Evolutionary conservation across 257 asterid species (phyloP).

Genomic region (Solanum rostratum): DNA sequence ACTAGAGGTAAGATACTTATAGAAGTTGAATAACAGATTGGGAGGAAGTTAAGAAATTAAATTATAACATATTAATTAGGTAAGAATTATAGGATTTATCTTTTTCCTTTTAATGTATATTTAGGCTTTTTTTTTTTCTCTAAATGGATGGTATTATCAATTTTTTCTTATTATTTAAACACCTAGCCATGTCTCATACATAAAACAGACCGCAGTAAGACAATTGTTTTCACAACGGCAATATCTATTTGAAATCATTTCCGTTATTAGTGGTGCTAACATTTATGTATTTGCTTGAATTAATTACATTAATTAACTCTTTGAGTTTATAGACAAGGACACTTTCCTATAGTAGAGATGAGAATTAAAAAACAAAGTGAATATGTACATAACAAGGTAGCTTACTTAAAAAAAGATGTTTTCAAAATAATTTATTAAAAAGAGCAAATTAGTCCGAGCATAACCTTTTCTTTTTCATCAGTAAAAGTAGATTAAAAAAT

Average conservation of each 20-base stretch:
- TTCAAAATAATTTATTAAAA: not conserved
- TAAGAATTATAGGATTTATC: no score
- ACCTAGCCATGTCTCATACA: no score
- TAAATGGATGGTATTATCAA: no score
- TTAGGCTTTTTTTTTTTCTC: no score
- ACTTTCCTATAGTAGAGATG: not conserved
- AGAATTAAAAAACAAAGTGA: not conserved
- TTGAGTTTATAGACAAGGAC: not conserved
- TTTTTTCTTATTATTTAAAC: no score
- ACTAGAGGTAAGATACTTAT: no score
- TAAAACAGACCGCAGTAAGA: not conserved
- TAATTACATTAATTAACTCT: not conserved
- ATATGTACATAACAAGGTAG: not conserved
- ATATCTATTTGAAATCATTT: not conserved
- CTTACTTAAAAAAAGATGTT: not conserved
- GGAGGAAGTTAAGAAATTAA: no score
- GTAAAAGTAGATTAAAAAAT: no score
- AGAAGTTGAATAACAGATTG: no score
- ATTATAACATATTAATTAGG: no score
- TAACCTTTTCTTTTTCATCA: no score
- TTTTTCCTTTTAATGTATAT: no score
- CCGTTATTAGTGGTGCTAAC: not conserved
- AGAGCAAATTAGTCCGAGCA: not conserved
- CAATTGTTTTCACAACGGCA: not conserved
- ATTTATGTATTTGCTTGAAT: not conserved